Base-by-base conservation (phyloP, 495 filamentous ascomycete genomes). In the Aspergillus bridgeri region DNA sequence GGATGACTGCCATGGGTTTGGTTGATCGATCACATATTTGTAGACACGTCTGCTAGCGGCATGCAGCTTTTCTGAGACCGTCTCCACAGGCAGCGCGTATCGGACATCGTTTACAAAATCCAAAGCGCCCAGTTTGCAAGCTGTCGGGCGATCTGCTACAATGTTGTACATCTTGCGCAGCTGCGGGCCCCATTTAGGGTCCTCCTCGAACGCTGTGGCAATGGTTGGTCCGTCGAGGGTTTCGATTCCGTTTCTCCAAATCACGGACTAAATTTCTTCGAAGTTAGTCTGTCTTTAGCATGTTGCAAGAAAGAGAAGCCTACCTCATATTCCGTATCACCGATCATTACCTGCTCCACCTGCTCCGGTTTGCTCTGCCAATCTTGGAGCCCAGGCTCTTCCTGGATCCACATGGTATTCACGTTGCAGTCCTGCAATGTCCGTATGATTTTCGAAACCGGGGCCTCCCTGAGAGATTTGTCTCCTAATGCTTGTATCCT, bases 1-100 rank as follows among this genome's bases (percentile, higher is more conserved):
- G 5, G 75, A 76, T 15, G 68, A 42, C 42, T 76, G 74, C 69
- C 68, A 79, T n/a, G 76, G 76, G 53, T 79, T 79, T 0, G 63
- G 33, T 46, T 77, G 72, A 53, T 79, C 76, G 46, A 79, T 50
- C 1, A 77, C 60, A 47, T 79, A 79, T 33, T 67, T 65, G 58
- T 70, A 76, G 23, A 72, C 73, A 1, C 42, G 59, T 22, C 73
- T 75, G 11, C 64, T 60, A 3, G 63, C 63, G 7, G 61, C 63
- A 1, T 58, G 51, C 0, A 72, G 51, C 50, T 75, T 76, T 9
- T 69, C 56, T 3, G 72, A 49, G 19, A 74, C 48, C 1, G 71
- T 20, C 49, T 77, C 74, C n/a, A 73, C 67, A 5, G 72, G 70
- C 5, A 73, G 62, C 0, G 68, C 60, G 56, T 70, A 75, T 19